phyloP scores from a whole-genome alignment of 2,329 filamentous ascomycete species.

The Pseudocercospora fuligena region DNA sequence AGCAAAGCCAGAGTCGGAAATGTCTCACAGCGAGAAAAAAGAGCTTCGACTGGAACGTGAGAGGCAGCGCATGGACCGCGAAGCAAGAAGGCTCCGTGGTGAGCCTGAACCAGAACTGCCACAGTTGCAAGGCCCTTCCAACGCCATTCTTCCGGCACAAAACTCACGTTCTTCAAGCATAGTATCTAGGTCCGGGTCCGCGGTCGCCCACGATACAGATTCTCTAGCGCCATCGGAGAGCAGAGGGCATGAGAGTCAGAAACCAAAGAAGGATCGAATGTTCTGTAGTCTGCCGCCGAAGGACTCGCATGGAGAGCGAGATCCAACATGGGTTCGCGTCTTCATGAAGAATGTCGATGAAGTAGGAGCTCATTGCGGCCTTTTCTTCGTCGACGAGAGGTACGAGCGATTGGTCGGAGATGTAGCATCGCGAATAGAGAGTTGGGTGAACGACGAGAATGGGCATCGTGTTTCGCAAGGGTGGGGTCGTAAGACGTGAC shows the following conservation, averaged over 20 bases:
- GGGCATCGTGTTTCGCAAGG: slow-evolving; percentile 8
- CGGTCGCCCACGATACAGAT: slow-evolving; percentile 12
- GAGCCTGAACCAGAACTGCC: slow-evolving; percentile 27
- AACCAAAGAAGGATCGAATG: slow-evolving; percentile 65
- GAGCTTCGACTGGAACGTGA: slow-evolving; percentile 37
- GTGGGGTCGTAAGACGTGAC: not conserved
- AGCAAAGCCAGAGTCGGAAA: slow-evolving; percentile 30
- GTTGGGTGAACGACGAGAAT: slow-evolving; percentile 39
- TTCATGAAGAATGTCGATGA: slow-evolving; percentile 85
- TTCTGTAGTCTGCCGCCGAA: slow-evolving; percentile 76
- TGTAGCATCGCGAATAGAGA: slow-evolving; percentile 42
- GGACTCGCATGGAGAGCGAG: slow-evolving; percentile 61
- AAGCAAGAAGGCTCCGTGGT: slow-evolving; percentile 37
- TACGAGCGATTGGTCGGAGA: slow-evolving; percentile 45
- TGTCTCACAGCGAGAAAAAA: slow-evolving; percentile 38
- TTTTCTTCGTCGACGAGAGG: slow-evolving; percentile 71
- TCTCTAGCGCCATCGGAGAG: slow-evolving; percentile 22
- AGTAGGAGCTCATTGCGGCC: slow-evolving; percentile 79
- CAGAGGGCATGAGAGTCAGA: slow-evolving; percentile 26
- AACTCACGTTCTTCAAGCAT: slow-evolving; percentile 15
- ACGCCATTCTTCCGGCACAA: not conserved
- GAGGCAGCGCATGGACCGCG: slow-evolving; percentile 39
- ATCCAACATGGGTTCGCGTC: slow-evolving; percentile 76
- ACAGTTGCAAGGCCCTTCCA: not conserved
- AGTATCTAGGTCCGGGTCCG: slow-evolving; percentile 12